These are phyloP conservation scores for Phyllosticta capitalensis DNA, from an alignment of 2,329 filamentous ascomycete species.

Conservation along the genomic window DNA sequence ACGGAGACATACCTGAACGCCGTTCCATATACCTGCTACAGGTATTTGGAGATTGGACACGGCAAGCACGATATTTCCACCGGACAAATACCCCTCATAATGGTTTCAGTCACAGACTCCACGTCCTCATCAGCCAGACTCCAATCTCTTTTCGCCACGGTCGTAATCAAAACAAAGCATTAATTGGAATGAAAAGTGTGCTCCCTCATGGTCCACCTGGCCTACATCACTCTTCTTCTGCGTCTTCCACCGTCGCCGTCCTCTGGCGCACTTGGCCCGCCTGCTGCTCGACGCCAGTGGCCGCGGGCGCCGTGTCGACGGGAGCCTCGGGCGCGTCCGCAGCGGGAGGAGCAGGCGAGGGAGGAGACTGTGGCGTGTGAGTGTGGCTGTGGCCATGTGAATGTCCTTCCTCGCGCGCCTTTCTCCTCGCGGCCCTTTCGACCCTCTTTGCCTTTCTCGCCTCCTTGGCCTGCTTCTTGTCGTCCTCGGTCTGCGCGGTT, in stretches of 20 bases:
- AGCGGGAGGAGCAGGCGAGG: constrained; percentile 18
- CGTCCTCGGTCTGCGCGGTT: constrained; percentile 26
- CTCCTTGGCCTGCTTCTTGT: constrained; percentile 22
- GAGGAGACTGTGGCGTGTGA: constrained; percentile 19
- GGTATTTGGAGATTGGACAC: too few relatives aligned
- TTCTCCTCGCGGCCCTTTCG: constrained; percentile 15
- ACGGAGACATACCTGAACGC: too few relatives aligned
- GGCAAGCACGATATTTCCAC: too few relatives aligned
- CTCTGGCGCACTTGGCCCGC: constrained; percentile 18
- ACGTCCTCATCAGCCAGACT: background rate
- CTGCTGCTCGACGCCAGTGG: constrained; percentile 6
- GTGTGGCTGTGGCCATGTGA: constrained; percentile 19
- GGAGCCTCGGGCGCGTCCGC: constrained; percentile 10
- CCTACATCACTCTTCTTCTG: constrained; percentile 21
- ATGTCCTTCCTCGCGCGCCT: constrained; percentile 16
- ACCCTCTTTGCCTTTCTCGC: constrained; percentile 19
- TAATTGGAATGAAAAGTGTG: background rate
- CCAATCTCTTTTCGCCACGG: background rate
- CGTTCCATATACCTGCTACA: too few relatives aligned
- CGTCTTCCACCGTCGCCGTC: constrained; percentile 28
- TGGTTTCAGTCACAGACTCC: too few relatives aligned
- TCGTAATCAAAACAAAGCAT: background rate
- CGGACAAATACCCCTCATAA: too few relatives aligned
- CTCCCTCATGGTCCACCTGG: background rate
- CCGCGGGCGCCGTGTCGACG: constrained; percentile 1